Percentiles rank a stretch among this genome's conserved stretches.
Evolutionary conservation across 2,329 filamentous ascomycete genomes (phyloP).

Genomic region (Blastomyces percursus): DNA sequence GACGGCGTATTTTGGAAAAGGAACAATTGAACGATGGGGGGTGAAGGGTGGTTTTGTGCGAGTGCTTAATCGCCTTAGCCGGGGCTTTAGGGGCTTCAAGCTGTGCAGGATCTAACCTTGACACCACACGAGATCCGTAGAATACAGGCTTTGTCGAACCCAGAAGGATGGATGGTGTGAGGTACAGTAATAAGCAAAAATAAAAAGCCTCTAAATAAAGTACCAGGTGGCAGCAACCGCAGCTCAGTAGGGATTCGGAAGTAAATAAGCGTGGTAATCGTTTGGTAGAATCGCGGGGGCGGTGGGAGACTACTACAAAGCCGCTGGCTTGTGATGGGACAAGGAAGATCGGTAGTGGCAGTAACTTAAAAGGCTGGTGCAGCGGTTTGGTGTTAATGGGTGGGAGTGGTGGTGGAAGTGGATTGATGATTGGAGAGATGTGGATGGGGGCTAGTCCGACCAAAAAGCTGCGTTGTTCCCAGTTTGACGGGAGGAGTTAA

Average conservation of each 20-base stretch:
- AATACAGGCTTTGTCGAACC: neutral
- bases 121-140: neutral
- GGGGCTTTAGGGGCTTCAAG: neutral
- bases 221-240: neutral
- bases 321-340: conserved; percentile 4
- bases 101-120: conserved; percentile 1
- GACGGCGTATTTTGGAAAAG: neutral
- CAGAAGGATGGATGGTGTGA: neutral
- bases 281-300: conserved; percentile 2
- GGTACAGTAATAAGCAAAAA: conserved; percentile 1
- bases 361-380: neutral
- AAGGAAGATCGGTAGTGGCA: neutral
- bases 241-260: neutral
- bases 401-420: neutral
- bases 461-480: conserved; percentile 1
- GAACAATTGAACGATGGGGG: neutral
- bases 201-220: conserved; percentile 5
- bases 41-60: neutral
- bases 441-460: neutral
- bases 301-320: neutral
- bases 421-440: conserved; percentile 3
- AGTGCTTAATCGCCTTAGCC: conserved; percentile 1
- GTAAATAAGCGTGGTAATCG: conserved; percentile 7
- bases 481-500: neutral
- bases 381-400: neutral